phyloP scores from a whole-genome alignment of 2,329 filamentous ascomycete species.

The Fusarium incarnatum region DNA sequence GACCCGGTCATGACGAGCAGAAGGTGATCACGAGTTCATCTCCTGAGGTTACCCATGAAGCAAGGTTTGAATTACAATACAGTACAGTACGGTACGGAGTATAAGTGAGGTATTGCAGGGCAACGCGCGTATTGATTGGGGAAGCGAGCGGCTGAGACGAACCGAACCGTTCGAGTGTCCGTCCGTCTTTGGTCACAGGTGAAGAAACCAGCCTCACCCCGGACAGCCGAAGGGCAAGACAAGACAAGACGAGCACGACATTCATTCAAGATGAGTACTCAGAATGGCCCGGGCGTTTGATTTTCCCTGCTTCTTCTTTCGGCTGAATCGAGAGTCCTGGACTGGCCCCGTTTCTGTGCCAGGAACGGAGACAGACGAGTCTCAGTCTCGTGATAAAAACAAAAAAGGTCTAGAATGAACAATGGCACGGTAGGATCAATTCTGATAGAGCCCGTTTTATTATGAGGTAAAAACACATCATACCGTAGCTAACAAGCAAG shows the following conservation, averaged over 20 bases:
- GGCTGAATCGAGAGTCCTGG: slow-evolving; percentile 23
- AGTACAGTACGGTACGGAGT: not conserved
- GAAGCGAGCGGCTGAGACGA: slow-evolving; percentile 18
- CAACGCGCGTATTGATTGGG: slow-evolving; percentile 21
- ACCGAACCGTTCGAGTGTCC: not conserved
- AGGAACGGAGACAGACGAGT: slow-evolving; percentile 17
- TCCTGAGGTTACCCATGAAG: slow-evolving; percentile 23
- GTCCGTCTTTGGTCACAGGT: not conserved
- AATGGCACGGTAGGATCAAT: not conserved
- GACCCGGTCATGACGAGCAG: slow-evolving; percentile 10
- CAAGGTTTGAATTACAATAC: not conserved
- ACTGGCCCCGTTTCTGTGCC: slow-evolving; percentile 9
- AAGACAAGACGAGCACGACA: slow-evolving; percentile 31
- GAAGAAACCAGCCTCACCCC: slow-evolving; percentile 18
- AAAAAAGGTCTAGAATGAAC: slow-evolving; percentile 15
- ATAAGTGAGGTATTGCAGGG: slow-evolving; percentile 11
- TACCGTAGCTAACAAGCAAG: not conserved
- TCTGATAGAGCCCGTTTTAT: not conserved
- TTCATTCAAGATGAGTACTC: slow-evolving; percentile 16
- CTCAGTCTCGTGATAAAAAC: slow-evolving; percentile 22
- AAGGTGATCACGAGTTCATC: slow-evolving; percentile 24
- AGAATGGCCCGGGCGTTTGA: slow-evolving; percentile 23
- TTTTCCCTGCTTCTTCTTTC: slow-evolving; percentile 21
- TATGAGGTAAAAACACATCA: not conserved
- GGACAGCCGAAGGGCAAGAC: not conserved